phyloP scores from a whole-genome alignment of 2,329 filamentous ascomycete species.

The Penicillium sumatraense region DNA sequence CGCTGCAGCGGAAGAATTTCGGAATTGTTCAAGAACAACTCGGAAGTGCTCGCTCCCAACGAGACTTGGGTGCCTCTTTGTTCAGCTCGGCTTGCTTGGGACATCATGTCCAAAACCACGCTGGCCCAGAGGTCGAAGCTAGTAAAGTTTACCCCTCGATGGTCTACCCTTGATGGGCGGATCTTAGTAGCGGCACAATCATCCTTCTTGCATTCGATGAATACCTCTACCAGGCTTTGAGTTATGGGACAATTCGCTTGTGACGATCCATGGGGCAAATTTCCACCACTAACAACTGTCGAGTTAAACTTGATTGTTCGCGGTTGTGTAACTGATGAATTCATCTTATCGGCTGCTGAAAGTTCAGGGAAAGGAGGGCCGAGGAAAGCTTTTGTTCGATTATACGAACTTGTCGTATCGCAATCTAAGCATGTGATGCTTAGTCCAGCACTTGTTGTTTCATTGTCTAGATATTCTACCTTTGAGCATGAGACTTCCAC shows the following conservation, averaged over 20 bases:
- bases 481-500: constrained; percentile 1
- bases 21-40: not conserved
- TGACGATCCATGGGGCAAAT: not conserved
- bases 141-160: not conserved
- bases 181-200: constrained; percentile 4
- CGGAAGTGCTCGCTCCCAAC: not conserved
- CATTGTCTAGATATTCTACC: not conserved
- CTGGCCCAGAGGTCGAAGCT: constrained; percentile 5
- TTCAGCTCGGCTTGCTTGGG: not conserved
- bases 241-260: not conserved
- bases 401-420: not conserved
- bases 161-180: not conserved
- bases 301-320: not conserved
- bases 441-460: not conserved
- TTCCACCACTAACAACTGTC: not conserved
- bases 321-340: not conserved
- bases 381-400: not conserved
- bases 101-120: constrained; percentile 1
- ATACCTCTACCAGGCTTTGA: not conserved
- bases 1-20: not conserved
- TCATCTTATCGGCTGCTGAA: not conserved
- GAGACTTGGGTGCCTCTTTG: not conserved
- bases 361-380: constrained; percentile 1
- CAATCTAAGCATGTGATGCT: constrained; percentile 2
- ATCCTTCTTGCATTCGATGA: not conserved